Base-by-base conservation (phyloP, 2,329 filamentous ascomycete genomes). In the Ceratocystis alfenasii region DNA sequence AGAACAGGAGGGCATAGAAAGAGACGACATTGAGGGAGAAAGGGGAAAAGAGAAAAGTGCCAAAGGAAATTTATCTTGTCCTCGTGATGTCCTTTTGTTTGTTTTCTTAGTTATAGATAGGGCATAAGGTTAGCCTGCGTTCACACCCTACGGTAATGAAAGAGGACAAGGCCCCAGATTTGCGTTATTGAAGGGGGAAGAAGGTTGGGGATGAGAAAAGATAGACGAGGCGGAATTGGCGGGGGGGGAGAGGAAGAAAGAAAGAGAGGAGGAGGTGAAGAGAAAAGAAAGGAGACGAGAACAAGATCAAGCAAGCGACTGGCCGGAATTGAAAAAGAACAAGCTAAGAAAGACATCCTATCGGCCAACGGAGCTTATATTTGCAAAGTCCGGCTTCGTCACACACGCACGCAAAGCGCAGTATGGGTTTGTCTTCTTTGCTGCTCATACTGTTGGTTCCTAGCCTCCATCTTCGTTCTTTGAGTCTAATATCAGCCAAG, bases 81-180 rank as follows among this genome's bases (percentile, higher is more conserved):
- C 55, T 59, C 55, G 55, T 59, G 55, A 59, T 59, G 55, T 30
- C 28, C 25, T 59, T 59, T 59, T 59, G 55, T 8, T 59, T 15
- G 28, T 30, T 59, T 59, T 15, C 55, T 59, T 33, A 36, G 17
- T 28, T 25, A 33, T 30, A 53, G 48, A 53, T 53, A 53, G 22
- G 22, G 22, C 48, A 53, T 15, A 12, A 53, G 20, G 10, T 22
- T 50, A 50, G 46, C 46, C n/a, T n/a, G 46, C 20, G 22, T 50
- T 7, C 20, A 22, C 8, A 50, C 46, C 46, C 28, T 28, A 12
- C 53, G 15, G 53, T 28, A 50, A 50, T 57, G 53, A 57, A 57
- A 57, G 53, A 57, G 53, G 30, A n/a, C 25, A 50, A 50, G 46
- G 20, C 20, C 5, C 36, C n/a, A 20, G 46, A 22, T 50, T 50